Conservation (phyloP, 1,284 basidiomycete species). For the Ceratobasidium sp. region DNA sequence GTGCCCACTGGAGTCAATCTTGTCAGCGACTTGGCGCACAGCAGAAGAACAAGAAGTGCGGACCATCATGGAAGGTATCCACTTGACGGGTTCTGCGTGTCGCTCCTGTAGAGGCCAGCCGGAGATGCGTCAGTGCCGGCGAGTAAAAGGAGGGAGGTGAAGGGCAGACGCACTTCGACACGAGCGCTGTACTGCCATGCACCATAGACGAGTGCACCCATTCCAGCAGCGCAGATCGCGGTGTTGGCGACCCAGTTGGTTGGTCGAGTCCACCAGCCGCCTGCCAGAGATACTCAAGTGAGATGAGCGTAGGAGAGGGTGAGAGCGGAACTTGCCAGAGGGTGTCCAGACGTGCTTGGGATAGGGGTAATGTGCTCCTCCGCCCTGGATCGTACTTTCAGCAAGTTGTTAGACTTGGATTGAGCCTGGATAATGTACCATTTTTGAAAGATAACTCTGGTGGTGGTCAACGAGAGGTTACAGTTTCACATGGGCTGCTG, state of each 20-base stretch:
- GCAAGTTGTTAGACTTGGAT: neutral
- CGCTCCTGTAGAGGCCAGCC: slow-evolving; percentile 35
- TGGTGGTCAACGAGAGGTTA: neutral
- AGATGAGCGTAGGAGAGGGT: neutral
- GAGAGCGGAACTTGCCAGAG: slow-evolving; percentile 45
- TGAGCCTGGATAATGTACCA: neutral
- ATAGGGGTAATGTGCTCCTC: slow-evolving; percentile 49
- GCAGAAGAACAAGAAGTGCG: neutral
- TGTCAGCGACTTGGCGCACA: neutral
- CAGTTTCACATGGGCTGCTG: neutral
- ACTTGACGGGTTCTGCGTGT: slow-evolving; percentile 39
- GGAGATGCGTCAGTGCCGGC: neutral
- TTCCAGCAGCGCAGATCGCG: slow-evolving; percentile 50
- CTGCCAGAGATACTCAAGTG: slow-evolving; percentile 41
- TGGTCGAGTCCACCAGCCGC: slow-evolving; percentile 59
- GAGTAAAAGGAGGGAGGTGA: neutral
- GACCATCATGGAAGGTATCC: slow-evolving; percentile 42
- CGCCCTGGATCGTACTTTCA: slow-evolving; percentile 44
- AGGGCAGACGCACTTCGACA: slow-evolving; percentile 50
- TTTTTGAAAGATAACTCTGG: slow-evolving; percentile 7
- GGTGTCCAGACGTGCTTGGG: slow-evolving; percentile 50
- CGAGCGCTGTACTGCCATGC: slow-evolving; percentile 53
- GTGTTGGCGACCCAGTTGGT: slow-evolving; percentile 55
- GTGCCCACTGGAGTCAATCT: slow-evolving; percentile 38
- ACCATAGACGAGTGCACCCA: slow-evolving; percentile 51